Evolutionary conservation across 495 filamentous ascomycete genomes (phyloP), one percentile per base, ranked within the genome.

Genomic region (Penicillium macrosclerotiorum): DNA sequence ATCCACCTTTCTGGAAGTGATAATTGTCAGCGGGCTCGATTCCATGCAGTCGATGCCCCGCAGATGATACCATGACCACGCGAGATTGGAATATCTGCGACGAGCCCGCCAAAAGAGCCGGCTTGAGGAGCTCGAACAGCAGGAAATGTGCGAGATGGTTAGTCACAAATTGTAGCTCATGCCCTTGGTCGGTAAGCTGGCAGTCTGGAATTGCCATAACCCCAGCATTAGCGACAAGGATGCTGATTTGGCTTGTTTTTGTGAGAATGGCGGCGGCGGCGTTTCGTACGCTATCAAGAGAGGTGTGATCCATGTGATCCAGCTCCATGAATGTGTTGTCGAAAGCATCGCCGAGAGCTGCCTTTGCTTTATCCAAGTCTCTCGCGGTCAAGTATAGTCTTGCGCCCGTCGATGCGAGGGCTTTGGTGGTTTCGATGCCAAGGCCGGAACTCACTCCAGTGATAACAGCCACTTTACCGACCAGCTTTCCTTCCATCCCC

Each of bases 371-470:
- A 8, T 57, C 37, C 8, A 64, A 25, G 47, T 79, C 52, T 4
- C 78, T 60, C 3, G 55, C 75, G 2, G 68, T 67, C 11, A 75
- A 51, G 54, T 62, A 77, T 0, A 82, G 40, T 12, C 64, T 69
- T 5, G 76, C 77, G 5, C 77, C 77, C 0, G 79, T 80, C 11
- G 68, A 50, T 35, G 52, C 55, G 1, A 82, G 51, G 0, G 77
- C 74, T 17, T 64, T 61, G 7, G 67, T 73, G 0, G 73, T 80
- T 49, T 79, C 73, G 46, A 78, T 62, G 5, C 79, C 80, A 32
- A 82, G 74, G 5, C 80, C 79, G 1, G 72, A 69, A n/a, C 72
- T 71, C 16, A 54, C 57, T 16, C 80, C 78, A 5, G 77, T 81
- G 36, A 82, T 65, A 14, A 81, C 44, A 30, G 78, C 59, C 18